A percentile compares a stretch with the other conserved stretches of the same genome.
Evolutionary conservation across 331 rosid genomes (phyloP).

Genomic region (Quercus phellos): DNA sequence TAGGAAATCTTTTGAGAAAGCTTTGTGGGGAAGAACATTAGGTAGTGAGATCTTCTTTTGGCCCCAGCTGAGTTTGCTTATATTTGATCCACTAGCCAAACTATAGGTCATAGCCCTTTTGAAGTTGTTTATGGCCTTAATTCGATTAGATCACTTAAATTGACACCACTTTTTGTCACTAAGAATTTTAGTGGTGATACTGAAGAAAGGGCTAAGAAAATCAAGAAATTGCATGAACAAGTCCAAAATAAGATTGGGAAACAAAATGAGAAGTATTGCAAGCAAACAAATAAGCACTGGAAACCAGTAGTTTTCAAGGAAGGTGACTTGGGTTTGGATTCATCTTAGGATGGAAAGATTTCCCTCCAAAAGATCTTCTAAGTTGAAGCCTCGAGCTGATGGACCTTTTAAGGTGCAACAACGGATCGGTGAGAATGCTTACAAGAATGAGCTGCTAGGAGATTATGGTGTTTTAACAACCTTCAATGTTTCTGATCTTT

Average conservation of each 20-base stretch:
- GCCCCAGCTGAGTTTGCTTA: not conserved
- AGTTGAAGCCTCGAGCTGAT: not conserved
- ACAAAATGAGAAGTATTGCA: not conserved
- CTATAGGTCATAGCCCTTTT: not conserved
- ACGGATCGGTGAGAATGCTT: not conserved
- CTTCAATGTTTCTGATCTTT: not conserved
- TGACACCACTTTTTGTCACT: not conserved
- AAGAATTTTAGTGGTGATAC: not conserved
- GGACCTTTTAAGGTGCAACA: not conserved
- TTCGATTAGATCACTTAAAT: not conserved
- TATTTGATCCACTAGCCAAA: not conserved
- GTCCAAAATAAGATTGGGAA: not conserved
- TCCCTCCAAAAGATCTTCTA: not conserved
- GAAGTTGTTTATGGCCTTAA: not conserved
- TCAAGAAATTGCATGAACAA: not conserved
- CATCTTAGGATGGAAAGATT: not conserved
- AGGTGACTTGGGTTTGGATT: not conserved
- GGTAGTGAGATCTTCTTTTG: not conserved
- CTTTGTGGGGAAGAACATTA: not conserved
- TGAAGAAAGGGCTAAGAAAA: not conserved
- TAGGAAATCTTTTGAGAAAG: not conserved
- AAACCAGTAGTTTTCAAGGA: not conserved
- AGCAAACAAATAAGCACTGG: not conserved
- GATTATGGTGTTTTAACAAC: not conserved
- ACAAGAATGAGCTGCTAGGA: not conserved